Conservation (phyloP, 2,329 filamentous ascomycete species). For the Cordyceps pruinosa region DNA sequence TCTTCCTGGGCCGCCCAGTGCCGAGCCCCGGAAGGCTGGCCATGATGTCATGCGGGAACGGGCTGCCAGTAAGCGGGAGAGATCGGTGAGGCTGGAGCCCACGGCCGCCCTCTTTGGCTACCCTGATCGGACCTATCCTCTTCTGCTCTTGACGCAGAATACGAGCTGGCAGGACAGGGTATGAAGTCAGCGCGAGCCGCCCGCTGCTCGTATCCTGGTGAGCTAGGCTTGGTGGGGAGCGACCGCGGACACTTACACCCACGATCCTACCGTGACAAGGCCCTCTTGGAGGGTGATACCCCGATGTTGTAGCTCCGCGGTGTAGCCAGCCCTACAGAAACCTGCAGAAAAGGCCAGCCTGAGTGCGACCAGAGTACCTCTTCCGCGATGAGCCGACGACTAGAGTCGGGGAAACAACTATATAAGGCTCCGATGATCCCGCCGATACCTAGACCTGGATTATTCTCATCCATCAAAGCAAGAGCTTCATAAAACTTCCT, state of each 20-base stretch:
- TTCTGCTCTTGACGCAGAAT: background rate
- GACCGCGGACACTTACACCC: background rate
- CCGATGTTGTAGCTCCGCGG: background rate
- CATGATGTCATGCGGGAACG: constrained; percentile 1
- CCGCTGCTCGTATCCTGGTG: background rate
- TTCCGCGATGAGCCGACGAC: background rate
- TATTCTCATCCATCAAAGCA: background rate
- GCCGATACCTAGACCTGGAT: background rate
- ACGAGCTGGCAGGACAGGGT: background rate
- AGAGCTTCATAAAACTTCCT: background rate
- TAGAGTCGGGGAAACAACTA: background rate
- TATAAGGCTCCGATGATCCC: background rate
- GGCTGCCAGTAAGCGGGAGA: background rate
- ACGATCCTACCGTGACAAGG: background rate
- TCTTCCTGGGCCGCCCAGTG: background rate
- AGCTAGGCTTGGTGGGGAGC: background rate
- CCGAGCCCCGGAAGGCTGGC: background rate
- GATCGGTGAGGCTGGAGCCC: constrained; percentile 2
- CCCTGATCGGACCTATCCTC: background rate
- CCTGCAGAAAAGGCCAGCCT: background rate
- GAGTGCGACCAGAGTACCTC: background rate
- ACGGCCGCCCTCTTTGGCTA: background rate
- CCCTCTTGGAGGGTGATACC: background rate
- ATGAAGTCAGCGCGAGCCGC: background rate
- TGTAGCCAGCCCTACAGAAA: background rate